These are phyloP conservation scores for Pseudotsuga menziesii DNA, from an alignment of 75 land plant genomes.

Conservation along the genomic window DNA sequence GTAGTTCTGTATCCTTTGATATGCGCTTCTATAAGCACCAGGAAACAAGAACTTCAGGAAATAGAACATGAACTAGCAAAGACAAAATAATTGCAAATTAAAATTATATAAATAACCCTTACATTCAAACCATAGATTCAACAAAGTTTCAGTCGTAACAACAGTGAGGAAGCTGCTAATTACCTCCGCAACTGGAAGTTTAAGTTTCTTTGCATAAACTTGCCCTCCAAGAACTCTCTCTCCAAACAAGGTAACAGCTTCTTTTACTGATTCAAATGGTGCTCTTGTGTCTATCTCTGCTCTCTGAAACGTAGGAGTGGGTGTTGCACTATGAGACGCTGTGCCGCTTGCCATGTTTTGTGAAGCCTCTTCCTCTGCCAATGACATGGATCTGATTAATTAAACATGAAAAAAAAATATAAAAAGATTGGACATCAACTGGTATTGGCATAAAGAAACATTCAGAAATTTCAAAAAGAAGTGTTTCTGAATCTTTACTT, in stretches of 20 bases:
- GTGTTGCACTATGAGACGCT: slow-evolving; percentile 1
- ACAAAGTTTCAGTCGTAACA: background rate
- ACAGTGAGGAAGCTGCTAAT: background rate
- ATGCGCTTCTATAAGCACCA: slow-evolving; percentile 8
- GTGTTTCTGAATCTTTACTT: too few relatives aligned
- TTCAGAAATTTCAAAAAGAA: too few relatives aligned
- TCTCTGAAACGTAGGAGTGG: slow-evolving; percentile 13
- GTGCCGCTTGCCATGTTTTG: slow-evolving; percentile 9
- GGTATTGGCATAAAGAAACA: too few relatives aligned
- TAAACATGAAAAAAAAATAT: too few relatives aligned
- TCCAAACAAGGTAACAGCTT: slow-evolving; percentile 80
- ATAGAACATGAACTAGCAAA: background rate
- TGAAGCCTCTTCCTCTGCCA: too few relatives aligned
- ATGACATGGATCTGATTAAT: too few relatives aligned
- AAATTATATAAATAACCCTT: too few relatives aligned
- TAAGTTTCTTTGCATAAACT: slow-evolving; percentile 43
- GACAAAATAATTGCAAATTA: background rate
- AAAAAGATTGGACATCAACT: too few relatives aligned
- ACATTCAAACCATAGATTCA: background rate
- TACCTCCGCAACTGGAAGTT: slow-evolving; percentile 11
- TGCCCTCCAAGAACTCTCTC: slow-evolving; percentile 63
- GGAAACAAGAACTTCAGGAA: background rate
- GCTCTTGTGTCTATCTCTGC: slow-evolving; percentile 77
- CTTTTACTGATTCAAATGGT: slow-evolving; percentile 86
- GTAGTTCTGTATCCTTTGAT: slow-evolving; percentile 38